These are phyloP conservation scores for Chromosphaera perkinsii DNA, from an alignment of 208 protist species.

Conservation along the genomic window DNA sequence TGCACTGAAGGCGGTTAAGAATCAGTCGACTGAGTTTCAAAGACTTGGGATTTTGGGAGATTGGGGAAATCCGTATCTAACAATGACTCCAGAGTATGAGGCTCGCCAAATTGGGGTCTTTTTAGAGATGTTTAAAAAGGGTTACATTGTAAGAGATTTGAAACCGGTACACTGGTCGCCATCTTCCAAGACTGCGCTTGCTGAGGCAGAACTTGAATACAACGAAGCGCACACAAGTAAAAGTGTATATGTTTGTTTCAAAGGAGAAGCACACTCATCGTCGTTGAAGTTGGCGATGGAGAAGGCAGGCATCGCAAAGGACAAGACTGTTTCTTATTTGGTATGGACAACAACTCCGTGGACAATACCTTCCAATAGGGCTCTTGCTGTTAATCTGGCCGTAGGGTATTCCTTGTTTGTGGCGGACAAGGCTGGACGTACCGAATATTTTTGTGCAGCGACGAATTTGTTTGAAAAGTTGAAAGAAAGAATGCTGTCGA, in stretches of 20 bases:
- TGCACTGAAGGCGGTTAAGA: conserved; percentile 37
- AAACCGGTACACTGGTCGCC: conserved; percentile 74
- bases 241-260: conserved; percentile 51
- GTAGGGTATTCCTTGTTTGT: no score
- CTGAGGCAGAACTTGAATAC: conserved; percentile 74
- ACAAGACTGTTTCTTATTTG: conserved; percentile 24
- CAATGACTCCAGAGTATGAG: conserved; percentile 54
- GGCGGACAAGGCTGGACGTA: no score
- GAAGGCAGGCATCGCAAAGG: not conserved
- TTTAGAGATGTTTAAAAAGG: conserved; percentile 41
- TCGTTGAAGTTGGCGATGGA: not conserved
- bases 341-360: conserved; percentile 77
- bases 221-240: conserved; percentile 47
- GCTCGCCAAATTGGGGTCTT: conserved; percentile 55
- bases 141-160: conserved; percentile 12
- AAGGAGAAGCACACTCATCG: not conserved
- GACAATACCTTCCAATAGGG: conserved; percentile 69
- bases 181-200: conserved; percentile 50
- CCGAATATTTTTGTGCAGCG: no score
- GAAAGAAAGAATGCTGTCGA: no score
- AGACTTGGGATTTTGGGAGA: conserved; percentile 57
- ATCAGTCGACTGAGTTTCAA: conserved; percentile 42
- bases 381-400: conserved; percentile 55
- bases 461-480: no score
- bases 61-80: conserved; percentile 57